Evolutionary conservation across 306 rosid genomes (phyloP).

Genomic region (Betula pendula): DNA sequence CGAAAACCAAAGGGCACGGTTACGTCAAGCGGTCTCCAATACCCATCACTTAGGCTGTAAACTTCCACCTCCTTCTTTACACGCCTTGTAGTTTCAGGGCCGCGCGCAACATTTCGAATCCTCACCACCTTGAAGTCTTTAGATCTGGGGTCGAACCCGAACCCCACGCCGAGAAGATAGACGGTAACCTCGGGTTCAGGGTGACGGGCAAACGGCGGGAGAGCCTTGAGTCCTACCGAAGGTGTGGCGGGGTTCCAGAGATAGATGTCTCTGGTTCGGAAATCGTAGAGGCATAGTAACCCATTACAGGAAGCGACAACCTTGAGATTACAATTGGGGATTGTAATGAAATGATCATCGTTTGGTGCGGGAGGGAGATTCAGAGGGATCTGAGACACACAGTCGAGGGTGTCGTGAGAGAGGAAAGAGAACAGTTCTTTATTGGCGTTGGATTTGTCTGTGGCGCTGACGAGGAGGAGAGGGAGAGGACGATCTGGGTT

Average conservation of each 20-base stretch:
- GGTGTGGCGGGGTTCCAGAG: background rate
- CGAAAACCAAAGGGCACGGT: background rate
- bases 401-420: background rate
- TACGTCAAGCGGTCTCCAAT: background rate
- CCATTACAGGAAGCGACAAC: background rate
- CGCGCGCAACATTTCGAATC: background rate
- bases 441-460: background rate
- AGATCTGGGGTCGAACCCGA: background rate
- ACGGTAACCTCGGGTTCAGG: background rate
- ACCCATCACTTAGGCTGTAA: background rate
- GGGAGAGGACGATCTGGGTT: background rate
- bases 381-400: background rate
- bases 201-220: background rate
- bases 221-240: background rate
- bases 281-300: background rate
- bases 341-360: background rate
- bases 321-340: background rate
- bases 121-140: background rate
- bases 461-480: background rate
- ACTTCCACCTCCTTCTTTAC: background rate
- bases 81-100: no score
- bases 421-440: background rate
- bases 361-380: background rate
- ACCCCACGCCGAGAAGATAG: background rate
- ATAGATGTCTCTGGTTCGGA: background rate